phyloP scores from a whole-genome alignment of 108 stramenopile species.

The Chaetoceros muelleri region DNA sequence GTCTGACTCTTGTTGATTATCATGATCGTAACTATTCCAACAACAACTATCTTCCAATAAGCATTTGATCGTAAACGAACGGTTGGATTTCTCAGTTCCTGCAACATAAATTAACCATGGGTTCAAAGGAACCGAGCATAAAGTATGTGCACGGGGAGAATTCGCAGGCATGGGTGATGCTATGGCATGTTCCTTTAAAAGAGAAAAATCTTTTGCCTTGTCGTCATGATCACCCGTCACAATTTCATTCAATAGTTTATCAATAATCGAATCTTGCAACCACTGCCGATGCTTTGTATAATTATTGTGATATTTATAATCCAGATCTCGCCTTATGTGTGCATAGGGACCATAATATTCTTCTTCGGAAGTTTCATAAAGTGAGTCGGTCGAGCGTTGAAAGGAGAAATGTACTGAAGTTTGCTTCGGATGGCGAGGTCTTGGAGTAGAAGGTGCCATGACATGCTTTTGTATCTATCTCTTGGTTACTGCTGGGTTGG shows the following conservation, averaged over 20 bases:
- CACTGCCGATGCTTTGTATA: slow-evolving; percentile 72
- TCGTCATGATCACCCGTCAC: neutral
- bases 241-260: slow-evolving; percentile 31
- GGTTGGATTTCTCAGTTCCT: slow-evolving; percentile 80
- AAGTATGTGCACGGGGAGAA: neutral
- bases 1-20: neutral
- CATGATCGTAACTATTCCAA: neutral
- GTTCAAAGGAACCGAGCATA: slow-evolving; percentile 4
- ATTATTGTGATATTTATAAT: slow-evolving; percentile 26
- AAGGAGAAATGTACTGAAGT: neutral
- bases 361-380: neutral
- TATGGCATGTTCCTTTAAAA: neutral
- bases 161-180: neutral
- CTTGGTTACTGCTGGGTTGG: too few relatives aligned
- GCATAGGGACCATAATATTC: slow-evolving; percentile 50
- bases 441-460: too few relatives aligned
- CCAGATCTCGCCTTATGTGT: slow-evolving; percentile 43
- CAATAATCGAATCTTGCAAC: slow-evolving; percentile 79
- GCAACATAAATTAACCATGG: slow-evolving; percentile 78
- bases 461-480: too few relatives aligned
- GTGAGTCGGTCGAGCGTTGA: neutral
- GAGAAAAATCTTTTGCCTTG: neutral
- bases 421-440: too few relatives aligned
- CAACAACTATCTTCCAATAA: slow-evolving; percentile 16
- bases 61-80: slow-evolving; percentile 51